phyloP scores from a whole-genome alignment of 129 eudicot genomes.

The Solidago caesia region DNA sequence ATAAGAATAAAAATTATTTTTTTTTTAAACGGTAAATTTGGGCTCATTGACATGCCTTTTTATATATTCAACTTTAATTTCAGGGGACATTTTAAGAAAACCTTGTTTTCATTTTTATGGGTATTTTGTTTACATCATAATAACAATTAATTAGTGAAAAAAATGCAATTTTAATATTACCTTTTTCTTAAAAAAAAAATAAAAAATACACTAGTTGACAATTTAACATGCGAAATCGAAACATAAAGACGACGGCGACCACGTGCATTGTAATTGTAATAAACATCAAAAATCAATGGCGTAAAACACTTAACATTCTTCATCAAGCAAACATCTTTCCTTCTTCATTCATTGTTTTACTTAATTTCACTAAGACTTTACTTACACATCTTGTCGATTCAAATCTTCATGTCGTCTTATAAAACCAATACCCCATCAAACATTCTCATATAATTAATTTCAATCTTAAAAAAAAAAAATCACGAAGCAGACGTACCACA shows the following conservation, averaged over 20 bases:
- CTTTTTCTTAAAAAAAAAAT: background rate
- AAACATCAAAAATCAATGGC: conserved; percentile 33
- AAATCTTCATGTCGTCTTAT: conserved; percentile 16
- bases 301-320: conserved; percentile 27
- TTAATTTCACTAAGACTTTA: conserved; percentile 26
- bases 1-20: too few species aligned
- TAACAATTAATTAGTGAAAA: background rate
- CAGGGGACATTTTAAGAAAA: too few species aligned
- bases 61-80: too few species aligned
- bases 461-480: background rate
- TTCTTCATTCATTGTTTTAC: conserved; percentile 31
- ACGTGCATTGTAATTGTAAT: conserved; percentile 22
- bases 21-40: too few species aligned
- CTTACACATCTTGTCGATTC: conserved; percentile 28
- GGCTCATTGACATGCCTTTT: too few species aligned
- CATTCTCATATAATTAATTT: conserved; percentile 14
- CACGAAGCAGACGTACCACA: background rate
- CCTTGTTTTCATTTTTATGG: too few species aligned
- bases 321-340: conserved; percentile 26
- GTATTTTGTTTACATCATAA: too few species aligned
- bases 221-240: background rate
- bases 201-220: background rate
- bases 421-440: conserved; percentile 23
- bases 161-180: too few species aligned
- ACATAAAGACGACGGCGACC: conserved; percentile 33